Evolutionary conservation across 2,329 filamentous ascomycete species (phyloP).

Genomic region (Alternaria arborescens): DNA sequence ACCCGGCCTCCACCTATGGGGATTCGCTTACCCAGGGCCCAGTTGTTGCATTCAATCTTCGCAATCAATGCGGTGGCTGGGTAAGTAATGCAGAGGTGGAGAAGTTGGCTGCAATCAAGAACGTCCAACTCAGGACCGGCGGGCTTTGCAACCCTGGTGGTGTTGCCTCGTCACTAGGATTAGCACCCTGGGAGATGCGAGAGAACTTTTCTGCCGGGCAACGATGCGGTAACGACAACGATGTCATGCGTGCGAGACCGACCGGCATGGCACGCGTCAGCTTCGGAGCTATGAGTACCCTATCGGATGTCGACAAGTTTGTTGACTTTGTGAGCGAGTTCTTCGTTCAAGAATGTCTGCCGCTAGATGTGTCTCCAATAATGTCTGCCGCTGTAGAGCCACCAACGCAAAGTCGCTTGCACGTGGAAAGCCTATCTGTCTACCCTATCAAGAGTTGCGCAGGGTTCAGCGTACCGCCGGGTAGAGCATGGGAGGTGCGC

Average conservation of each 20-base stretch:
- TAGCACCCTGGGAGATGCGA: conserved; percentile 83
- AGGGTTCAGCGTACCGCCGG: conserved; percentile 73
- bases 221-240: conserved; percentile 83
- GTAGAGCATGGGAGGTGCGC: conserved; percentile 75
- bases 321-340: conserved; percentile 69
- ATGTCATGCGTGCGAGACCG: conserved; percentile 83
- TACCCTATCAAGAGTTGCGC: conserved; percentile 97
- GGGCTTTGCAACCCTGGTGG: conserved; percentile 93
- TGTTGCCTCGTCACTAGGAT: conserved; percentile 73
- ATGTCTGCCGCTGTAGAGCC: conserved; percentile 30
- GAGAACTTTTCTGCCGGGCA: conserved; percentile 85
- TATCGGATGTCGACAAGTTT: conserved; percentile 76
- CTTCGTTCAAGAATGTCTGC: conserved; percentile 48
- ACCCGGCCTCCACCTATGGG: conserved; percentile 52
- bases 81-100: conserved; percentile 85
- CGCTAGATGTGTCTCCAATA: conserved; percentile 28
- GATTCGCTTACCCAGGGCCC: conserved; percentile 69
- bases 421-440: conserved; percentile 64
- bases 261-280: conserved; percentile 88
- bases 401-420: conserved; percentile 44
- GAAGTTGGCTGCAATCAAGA: conserved; percentile 79
- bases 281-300: conserved; percentile 87
- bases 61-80: conserved; percentile 74
- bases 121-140: conserved; percentile 86
- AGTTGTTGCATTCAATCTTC: conserved; percentile 83